Percentiles rank a stretch among this genome's conserved stretches.
Conservation (phyloP, 2,329 filamentous ascomycete genomes). For the Cordyceps fumosorosea region DNA sequence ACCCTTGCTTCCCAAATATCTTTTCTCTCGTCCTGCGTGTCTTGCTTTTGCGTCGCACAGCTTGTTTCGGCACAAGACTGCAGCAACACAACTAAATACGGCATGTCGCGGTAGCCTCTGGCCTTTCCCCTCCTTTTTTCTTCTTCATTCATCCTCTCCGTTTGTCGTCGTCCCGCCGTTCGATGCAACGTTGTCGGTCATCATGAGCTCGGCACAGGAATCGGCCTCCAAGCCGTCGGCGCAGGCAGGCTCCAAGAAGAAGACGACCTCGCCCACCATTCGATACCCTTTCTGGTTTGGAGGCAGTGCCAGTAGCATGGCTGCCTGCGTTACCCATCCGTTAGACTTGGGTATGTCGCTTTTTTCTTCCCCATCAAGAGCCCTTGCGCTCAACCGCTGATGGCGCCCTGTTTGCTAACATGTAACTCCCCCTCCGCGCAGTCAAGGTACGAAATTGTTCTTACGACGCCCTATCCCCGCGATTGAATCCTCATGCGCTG, state of each 20-base stretch:
- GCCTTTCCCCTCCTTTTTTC: not conserved
- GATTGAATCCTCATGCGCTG: not conserved
- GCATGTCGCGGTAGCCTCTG: slow-evolving; percentile 9
- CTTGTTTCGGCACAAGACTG: not conserved
- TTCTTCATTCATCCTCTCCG: not conserved
- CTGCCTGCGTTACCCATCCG: slow-evolving; percentile 86
- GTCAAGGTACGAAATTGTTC: slow-evolving; percentile 42
- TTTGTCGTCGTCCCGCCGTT: not conserved
- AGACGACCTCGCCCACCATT: slow-evolving; percentile 36
- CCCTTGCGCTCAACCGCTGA: not conserved
- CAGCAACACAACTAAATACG: not conserved
- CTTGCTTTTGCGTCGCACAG: not conserved
- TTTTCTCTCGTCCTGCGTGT: not conserved
- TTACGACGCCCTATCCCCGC: not conserved
- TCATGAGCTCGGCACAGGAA: slow-evolving; percentile 10
- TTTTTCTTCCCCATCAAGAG: not conserved
- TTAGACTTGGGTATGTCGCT: slow-evolving; percentile 74
- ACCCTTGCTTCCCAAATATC: not conserved
- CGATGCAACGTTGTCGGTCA: not conserved
- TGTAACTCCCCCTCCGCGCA: slow-evolving; percentile 22
- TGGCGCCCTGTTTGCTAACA: slow-evolving; percentile 17
- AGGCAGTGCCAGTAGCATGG: slow-evolving; percentile 87
- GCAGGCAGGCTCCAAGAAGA: slow-evolving; percentile 18
- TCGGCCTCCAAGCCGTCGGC: slow-evolving; percentile 17
- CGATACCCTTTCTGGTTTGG: slow-evolving; percentile 92